A percentile compares a stretch with the other conserved stretches of the same genome.
Conservation (phyloP, 2,329 filamentous ascomycete genomes). For the Arthrobotrys entomopaga region DNA sequence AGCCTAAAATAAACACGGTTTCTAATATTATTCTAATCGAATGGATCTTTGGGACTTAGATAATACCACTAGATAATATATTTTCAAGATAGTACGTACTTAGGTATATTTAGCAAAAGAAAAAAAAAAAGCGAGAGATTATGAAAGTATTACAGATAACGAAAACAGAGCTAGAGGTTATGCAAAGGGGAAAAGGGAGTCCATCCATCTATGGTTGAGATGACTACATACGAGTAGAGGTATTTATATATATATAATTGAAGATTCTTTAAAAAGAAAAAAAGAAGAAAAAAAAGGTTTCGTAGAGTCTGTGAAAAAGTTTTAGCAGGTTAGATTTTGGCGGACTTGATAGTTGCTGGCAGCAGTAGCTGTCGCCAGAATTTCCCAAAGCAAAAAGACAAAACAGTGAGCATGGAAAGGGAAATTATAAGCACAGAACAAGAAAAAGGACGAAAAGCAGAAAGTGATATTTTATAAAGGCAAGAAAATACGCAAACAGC, state of each 20-base stretch:
- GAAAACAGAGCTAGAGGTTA: too few relatives aligned
- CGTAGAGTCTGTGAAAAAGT: not conserved
- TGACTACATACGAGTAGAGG: constrained; percentile 18
- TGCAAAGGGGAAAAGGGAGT: constrained; percentile 1
- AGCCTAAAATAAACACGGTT: too few relatives aligned
- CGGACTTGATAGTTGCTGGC: constrained; percentile 4
- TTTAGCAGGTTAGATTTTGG: constrained; percentile 9
- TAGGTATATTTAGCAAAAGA: not conserved
- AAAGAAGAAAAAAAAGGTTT: not conserved
- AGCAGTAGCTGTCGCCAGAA: constrained; percentile 9
- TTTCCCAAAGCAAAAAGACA: not conserved
- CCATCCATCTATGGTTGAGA: constrained; percentile 29
- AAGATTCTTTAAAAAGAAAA: constrained; percentile 3
- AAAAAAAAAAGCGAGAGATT: constrained; percentile 6
- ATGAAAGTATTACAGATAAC: too few relatives aligned
- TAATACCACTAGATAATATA: constrained; percentile 1
- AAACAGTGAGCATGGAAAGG: not conserved
- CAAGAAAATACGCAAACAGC: constrained; percentile 40
- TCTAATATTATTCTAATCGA: too few relatives aligned
- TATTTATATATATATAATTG: constrained; percentile 25
- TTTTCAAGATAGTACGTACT: not conserved
- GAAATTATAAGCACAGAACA: constrained; percentile 3
- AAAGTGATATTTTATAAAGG: constrained; percentile 21
- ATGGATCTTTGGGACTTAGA: not conserved
- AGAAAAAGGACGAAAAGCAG: constrained; percentile 56